A percentile compares a stretch with the other conserved stretches of the same genome.
phyloP scores from a whole-genome alignment of 306 rosid species.

The Astragalus membranaceus region DNA sequence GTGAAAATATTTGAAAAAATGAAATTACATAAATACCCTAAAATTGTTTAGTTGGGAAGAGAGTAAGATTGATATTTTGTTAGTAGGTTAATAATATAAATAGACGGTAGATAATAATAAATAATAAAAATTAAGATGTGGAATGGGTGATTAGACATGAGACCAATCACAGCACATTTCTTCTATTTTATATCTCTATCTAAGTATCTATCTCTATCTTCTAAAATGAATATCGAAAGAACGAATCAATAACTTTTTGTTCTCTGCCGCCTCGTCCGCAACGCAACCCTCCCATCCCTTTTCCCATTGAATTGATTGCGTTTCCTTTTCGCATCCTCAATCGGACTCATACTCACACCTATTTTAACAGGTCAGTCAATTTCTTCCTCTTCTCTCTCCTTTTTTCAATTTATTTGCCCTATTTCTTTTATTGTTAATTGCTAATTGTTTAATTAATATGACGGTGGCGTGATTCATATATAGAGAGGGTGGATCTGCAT shows the following conservation, averaged over 20 bases:
- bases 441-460: not conserved
- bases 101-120: too few relatives aligned
- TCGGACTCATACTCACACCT: not conserved
- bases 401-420: not conserved
- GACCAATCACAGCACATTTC: not conserved
- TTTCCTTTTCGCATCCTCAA: not conserved
- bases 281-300: not conserved
- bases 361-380: slow-evolving; percentile 18
- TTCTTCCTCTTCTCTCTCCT: not conserved
- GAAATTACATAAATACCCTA: too few relatives aligned
- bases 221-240: not conserved
- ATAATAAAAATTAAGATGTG: too few relatives aligned
- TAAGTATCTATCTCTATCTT: not conserved
- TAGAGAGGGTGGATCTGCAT: slow-evolving; percentile 13
- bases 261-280: not conserved
- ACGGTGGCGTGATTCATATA: not conserved
- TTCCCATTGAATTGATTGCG: not conserved
- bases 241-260: not conserved
- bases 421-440: not conserved
- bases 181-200: too few relatives aligned
- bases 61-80: too few relatives aligned
- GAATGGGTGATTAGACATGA: too few relatives aligned
- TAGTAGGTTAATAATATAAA: too few relatives aligned
- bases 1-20: too few relatives aligned
- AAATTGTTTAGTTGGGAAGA: too few relatives aligned